These are phyloP conservation scores for Penicillium corylophilum DNA, from an alignment of 2,329 filamentous ascomycete species.

Conservation along the genomic window DNA sequence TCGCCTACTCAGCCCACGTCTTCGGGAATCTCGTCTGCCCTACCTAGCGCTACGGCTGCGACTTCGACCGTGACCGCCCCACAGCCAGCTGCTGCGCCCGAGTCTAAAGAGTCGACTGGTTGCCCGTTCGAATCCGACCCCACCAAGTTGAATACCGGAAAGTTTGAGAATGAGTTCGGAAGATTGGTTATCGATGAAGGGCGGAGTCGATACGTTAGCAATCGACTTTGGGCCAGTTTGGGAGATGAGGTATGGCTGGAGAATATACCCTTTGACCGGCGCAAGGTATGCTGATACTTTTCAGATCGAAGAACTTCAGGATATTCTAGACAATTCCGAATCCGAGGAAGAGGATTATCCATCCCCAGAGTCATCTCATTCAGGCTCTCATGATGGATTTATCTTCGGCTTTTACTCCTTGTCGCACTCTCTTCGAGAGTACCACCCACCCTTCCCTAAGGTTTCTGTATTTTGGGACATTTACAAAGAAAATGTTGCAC, in stretches of 20 bases:
- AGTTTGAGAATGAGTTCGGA: slow-evolving; percentile 48
- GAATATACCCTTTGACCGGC: neutral
- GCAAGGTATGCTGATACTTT: slow-evolving; percentile 6
- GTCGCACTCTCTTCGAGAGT: slow-evolving; percentile 53
- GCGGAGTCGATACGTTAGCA: slow-evolving; percentile 61
- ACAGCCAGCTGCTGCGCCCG: neutral
- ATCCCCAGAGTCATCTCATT: slow-evolving; percentile 46
- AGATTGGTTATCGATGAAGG: slow-evolving; percentile 60
- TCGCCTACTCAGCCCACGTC: slow-evolving; percentile 9
- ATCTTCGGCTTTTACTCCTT: slow-evolving; percentile 61
- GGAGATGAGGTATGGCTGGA: slow-evolving; percentile 55
- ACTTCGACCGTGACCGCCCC: neutral
- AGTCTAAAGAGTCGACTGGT: neutral
- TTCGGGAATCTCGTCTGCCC: slow-evolving; percentile 10
- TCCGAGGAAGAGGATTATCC: slow-evolving; percentile 57
- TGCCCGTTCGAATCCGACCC: slow-evolving; percentile 26
- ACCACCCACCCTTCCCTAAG: slow-evolving; percentile 56
- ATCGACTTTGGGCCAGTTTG: slow-evolving; percentile 60
- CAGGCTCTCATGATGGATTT: slow-evolving; percentile 56
- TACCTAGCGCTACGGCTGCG: neutral
- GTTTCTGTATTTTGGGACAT: slow-evolving; percentile 56
- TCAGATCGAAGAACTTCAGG: slow-evolving; percentile 61
- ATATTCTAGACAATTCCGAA: slow-evolving; percentile 58
- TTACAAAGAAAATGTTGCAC: slow-evolving; percentile 62
- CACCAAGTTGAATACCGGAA: slow-evolving; percentile 18